Conservation (phyloP, 305 asterid genomes). For the Fraxinus platypoda region DNA sequence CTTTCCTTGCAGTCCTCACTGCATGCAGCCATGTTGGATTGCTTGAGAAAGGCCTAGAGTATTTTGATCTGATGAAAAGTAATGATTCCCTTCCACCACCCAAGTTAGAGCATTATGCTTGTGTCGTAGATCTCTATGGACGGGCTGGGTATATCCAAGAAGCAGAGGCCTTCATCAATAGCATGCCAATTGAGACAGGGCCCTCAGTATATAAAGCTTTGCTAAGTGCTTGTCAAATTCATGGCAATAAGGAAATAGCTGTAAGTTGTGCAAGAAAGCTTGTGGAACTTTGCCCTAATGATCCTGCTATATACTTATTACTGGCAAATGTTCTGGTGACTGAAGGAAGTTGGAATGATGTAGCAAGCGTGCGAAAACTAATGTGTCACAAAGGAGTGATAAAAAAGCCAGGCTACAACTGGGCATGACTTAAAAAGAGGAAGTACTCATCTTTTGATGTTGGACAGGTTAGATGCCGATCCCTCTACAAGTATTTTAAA, state of each 20-base stretch:
- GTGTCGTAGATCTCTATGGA: constrained; percentile 61
- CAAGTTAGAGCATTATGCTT: constrained; percentile 56
- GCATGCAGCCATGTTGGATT: constrained; percentile 69
- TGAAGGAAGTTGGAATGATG: constrained; percentile 63
- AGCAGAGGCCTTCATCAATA: constrained; percentile 49
- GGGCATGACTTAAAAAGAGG: constrained; percentile 36
- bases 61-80: constrained; percentile 50
- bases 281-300: constrained; percentile 49
- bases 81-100: constrained; percentile 37
- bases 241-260: constrained; percentile 58
- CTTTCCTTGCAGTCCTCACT: constrained; percentile 51
- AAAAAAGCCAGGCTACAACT: constrained; percentile 53
- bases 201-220: constrained; percentile 49
- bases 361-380: constrained; percentile 45
- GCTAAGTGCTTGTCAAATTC: constrained; percentile 54
- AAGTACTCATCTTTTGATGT: not conserved
- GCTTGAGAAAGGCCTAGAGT: constrained; percentile 50
- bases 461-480: not conserved
- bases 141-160: constrained; percentile 56
- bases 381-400: constrained; percentile 47
- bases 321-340: constrained; percentile 55
- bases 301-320: constrained; percentile 51
- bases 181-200: constrained; percentile 51
- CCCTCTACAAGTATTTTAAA: not conserved
- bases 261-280: constrained; percentile 50